phyloP scores from a whole-genome alignment of 768 basidiomycete species.

The Lactarius pseudohatsudake region DNA sequence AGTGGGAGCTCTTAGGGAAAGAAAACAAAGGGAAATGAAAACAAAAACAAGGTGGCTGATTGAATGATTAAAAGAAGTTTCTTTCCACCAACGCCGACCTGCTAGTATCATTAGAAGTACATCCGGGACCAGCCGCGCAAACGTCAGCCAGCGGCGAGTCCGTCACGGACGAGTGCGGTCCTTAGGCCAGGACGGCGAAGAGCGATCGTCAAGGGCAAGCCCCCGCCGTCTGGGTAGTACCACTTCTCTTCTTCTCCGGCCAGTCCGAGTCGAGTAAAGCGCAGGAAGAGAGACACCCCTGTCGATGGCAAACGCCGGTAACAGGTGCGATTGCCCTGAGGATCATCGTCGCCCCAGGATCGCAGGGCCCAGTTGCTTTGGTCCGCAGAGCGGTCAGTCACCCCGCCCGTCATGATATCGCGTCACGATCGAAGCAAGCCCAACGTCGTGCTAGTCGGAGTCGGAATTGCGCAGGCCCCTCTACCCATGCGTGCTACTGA shows the following conservation, averaged over 20 bases:
- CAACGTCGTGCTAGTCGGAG: background rate
- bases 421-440: slow-evolving; percentile 18
- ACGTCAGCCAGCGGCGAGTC: slow-evolving; percentile 10
- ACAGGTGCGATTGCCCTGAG: slow-evolving; percentile 2
- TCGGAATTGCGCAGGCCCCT: slow-evolving; percentile 2
- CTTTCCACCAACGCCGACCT: background rate
- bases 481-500: background rate
- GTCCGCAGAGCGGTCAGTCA: background rate
- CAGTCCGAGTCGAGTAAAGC: slow-evolving; percentile 1
- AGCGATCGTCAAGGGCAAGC: background rate
- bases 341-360: slow-evolving; percentile 33
- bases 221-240: background rate
- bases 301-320: background rate
- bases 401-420: slow-evolving; percentile 2
- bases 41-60: background rate
- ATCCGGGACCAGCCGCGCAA: background rate
- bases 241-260: background rate
- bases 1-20: background rate
- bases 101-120: background rate
- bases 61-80: slow-evolving; percentile 6
- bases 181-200: background rate
- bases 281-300: slow-evolving; percentile 2
- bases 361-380: background rate
- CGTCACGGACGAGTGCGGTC: slow-evolving; percentile 26
- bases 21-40: background rate